Conservation (phyloP, 352 stramenopile genomes). For the Pelagophyceae sp. region DNA sequence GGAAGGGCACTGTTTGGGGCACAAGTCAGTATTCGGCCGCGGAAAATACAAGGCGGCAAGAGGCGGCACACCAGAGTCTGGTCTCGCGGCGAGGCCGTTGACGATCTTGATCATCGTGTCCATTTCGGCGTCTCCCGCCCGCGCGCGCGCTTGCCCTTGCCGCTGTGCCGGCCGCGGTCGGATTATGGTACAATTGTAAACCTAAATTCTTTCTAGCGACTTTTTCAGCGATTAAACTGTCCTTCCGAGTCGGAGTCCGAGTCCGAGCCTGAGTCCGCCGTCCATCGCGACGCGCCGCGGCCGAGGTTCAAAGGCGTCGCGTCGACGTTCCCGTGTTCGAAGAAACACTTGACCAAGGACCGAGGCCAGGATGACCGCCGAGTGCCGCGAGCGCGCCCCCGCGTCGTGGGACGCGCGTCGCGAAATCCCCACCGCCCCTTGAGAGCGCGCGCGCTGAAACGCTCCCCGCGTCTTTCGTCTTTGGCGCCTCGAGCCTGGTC, state of each 20-base stretch:
- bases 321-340: too few relatives aligned
- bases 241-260: too few relatives aligned
- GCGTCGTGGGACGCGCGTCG: too few relatives aligned
- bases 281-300: too few relatives aligned
- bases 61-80: not conserved
- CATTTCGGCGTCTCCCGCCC: conserved; percentile 2
- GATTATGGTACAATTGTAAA: too few relatives aligned
- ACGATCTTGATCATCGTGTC: conserved; percentile 15
- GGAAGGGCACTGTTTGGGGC: conserved; percentile 34
- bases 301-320: too few relatives aligned
- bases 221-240: too few relatives aligned
- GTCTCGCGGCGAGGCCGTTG: not conserved
- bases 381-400: not conserved
- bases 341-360: too few relatives aligned
- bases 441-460: not conserved
- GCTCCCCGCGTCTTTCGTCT: not conserved
- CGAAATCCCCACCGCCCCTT: not conserved
- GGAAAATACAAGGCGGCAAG: not conserved
- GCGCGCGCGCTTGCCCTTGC: too few relatives aligned
- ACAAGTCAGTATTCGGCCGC: not conserved
- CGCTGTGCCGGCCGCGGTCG: too few relatives aligned
- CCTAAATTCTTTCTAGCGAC: too few relatives aligned
- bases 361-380: not conserved
- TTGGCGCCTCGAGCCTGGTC: not conserved
- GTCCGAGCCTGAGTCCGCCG: too few relatives aligned